Evolutionary conservation across 192 early-diverging fungal species (phyloP), one percentile per base, ranked within the genome.

Genomic region (Globomyces pollinis-pini): DNA sequence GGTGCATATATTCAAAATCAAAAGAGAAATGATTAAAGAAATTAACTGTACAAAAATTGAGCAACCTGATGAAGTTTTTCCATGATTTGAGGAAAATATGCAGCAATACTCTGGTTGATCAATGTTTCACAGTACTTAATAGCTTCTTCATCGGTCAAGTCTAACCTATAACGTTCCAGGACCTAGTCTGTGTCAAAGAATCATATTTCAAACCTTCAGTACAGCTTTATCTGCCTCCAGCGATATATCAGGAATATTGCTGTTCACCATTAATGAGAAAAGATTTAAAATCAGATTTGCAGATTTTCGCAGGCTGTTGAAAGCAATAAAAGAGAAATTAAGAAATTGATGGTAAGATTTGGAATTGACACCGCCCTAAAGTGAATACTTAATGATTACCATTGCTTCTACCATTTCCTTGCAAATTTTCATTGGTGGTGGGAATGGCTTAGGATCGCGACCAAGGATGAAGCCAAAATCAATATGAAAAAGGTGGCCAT

Each of bases 331-430:
- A 65, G 91, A 97, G 68, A 91, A 93, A 20, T 84, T 84, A 68
- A 84, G 86, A 77, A 99, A 99, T 35, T 84, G 81, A 66, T 91
- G 88, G 73, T 93, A 99, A 55, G 85, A 80, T 15, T 77, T 84
- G 18, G 93, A 92, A 34, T 83, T 77, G 28, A 90, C 84, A 24
- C 95, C 95, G 32, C 97, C 97, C n/a, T n/a, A n/a, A n/a, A n/a
- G n/a, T n/a, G n/a, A n/a, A n/a, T n/a, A n/a, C n/a, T n/a, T n/a
- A n/a, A n/a, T n/a, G n/a, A n/a, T n/a, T n/a, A n/a, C n/a, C 93
- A 99, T 96, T 0, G 90, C 94, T 63, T 99, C 97, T 4, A 99
- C 91, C 97, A 99, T 99, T 77, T 99, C 97, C 62, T 94, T 95
- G 64, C 89, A 94, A 31, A 99, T 83, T 69, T 99, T 99, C 94